Evolutionary conservation across 495 filamentous ascomycete genomes (phyloP).

Genomic region (Xylaria intraflava): DNA sequence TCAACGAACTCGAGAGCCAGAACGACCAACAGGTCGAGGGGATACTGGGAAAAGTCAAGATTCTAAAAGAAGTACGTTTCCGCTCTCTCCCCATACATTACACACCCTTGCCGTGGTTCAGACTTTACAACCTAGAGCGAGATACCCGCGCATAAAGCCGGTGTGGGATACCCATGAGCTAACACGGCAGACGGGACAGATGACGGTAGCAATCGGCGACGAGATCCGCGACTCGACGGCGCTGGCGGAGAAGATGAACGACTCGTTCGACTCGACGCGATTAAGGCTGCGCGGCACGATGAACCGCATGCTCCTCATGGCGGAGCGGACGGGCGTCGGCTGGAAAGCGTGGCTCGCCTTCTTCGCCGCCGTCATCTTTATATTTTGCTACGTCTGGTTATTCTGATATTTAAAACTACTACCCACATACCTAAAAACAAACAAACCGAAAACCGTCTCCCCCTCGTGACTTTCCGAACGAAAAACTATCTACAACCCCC

Average conservation of each 20-base stretch:
- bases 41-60: conserved; percentile 81
- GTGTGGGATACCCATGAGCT: neutral
- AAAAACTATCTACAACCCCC: too few relatives aligned
- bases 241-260: conserved; percentile 83
- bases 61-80: conserved; percentile 79
- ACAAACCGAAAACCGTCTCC: too few relatives aligned
- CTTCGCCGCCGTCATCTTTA: conserved; percentile 66
- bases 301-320: conserved; percentile 96
- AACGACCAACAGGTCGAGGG: conserved; percentile 89
- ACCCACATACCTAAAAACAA: too few relatives aligned
- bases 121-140: neutral
- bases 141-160: neutral
- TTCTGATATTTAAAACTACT: conserved; percentile 39
- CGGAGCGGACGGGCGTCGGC: conserved; percentile 81
- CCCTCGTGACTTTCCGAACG: too few relatives aligned
- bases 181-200: conserved; percentile 31
- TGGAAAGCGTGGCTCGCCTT: conserved; percentile 92
- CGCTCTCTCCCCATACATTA: neutral
- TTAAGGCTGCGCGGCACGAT: conserved; percentile 80
- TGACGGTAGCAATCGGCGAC: conserved; percentile 87
- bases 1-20: conserved; percentile 90
- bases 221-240: conserved; percentile 85
- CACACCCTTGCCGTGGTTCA: too few relatives aligned
- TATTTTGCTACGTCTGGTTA: conserved; percentile 92
- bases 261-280: conserved; percentile 79